phyloP scores from a whole-genome alignment of 2,329 filamentous ascomycete species.

The Boeremia exigua region DNA sequence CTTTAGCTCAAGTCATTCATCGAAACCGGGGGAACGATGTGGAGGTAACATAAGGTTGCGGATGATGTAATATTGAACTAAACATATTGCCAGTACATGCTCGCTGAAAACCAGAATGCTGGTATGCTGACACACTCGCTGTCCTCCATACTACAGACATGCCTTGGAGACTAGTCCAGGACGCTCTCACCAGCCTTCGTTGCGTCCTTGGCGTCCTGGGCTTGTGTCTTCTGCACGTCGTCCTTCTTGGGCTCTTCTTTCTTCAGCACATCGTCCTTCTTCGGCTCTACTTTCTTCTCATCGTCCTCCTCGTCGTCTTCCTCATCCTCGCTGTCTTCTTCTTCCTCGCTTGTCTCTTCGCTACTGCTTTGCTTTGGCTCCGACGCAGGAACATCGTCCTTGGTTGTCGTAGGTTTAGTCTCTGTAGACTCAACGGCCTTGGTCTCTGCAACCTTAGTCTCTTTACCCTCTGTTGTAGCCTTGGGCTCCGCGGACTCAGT shows the following conservation, averaged over 20 bases:
- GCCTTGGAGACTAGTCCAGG: constrained; percentile 29
- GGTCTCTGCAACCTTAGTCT: background rate
- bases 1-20: no score
- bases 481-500: constrained; percentile 18
- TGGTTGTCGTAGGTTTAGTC: constrained; percentile 10
- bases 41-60: background rate
- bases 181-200: constrained; percentile 47
- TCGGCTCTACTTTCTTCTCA: background rate
- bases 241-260: constrained; percentile 1
- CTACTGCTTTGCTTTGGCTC: constrained; percentile 20
- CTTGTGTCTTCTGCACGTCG: constrained; percentile 22
- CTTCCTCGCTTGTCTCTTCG: constrained; percentile 7
- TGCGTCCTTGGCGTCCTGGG: constrained; percentile 32
- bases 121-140: background rate
- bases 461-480: constrained; percentile 9
- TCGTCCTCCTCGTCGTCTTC: background rate
- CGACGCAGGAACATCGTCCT: constrained; percentile 17
- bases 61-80: background rate
- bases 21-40: background rate
- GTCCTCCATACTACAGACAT: background rate
- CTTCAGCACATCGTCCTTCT: background rate
- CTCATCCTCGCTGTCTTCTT: background rate
- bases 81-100: constrained; percentile 1
- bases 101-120: constrained; percentile 5
- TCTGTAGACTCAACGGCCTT: background rate